Base-by-base conservation (phyloP, 768 basidiomycete species). In the Erythrobasidium yunnanense region DNA sequence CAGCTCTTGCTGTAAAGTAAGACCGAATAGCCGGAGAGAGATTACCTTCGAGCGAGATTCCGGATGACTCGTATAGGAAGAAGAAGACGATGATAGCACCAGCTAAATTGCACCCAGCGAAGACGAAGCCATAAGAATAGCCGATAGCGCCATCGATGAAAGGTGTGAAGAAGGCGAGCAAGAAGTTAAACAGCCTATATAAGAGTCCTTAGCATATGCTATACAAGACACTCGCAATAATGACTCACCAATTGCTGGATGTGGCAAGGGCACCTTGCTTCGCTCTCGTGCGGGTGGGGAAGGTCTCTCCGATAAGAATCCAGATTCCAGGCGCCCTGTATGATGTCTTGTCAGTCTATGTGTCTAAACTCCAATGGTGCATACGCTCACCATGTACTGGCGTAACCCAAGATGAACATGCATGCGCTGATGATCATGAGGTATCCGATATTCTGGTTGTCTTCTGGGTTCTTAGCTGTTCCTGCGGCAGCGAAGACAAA, bases 251-350 rank as follows among this genome's bases (percentile, higher is more conserved):
- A 74, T 85, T 86, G 32, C 78, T 76, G 0, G 83, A 80, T 1
- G 84, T 85, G 1, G 85, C 79, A 42, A 88, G 75, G 35, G 84
- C 82, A 3, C 82, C 85, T 73, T 87, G 86, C 73, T 85, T 84
- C 2, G 85, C 82, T 58, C 85, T 52, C 2, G 60, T 54, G 11
- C 33, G 27, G 5, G 50, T 29, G 0, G 34, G 47, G 65, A 86
- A 87, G 1, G 84, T 85, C 75, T 87, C 86, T 35, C 85, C 86
- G 63, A 69, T 85, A 20, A 87, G 78, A 71, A 87, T 86, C 86
- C 86, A 87, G 38, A 87, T 75, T 51, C 85, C 84, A 75, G 85
- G 84, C 17, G 81, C 56, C 56, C 56, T 8, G 50, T 8, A 8
- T 52, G 29, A 20, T 15, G 22, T 15, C 15, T 15, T 45, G 22